phyloP scores from a whole-genome alignment of 2,329 filamentous ascomycete species.

The Aspergillus awamori region DNA sequence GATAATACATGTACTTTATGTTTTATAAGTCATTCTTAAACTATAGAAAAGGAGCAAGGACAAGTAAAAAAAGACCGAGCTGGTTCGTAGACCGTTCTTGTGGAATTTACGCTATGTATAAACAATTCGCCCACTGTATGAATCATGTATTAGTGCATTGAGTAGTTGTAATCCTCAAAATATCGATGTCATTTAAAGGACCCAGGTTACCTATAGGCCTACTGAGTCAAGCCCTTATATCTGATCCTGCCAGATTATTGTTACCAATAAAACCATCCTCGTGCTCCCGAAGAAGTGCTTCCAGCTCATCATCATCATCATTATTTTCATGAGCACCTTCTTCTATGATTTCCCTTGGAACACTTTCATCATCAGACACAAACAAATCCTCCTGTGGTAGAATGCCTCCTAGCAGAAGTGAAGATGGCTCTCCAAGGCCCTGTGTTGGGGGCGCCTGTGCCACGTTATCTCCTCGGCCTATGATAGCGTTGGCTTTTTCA shows the following conservation, averaged over 20 bases:
- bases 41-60: neutral
- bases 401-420: neutral
- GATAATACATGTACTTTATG: too few relatives aligned
- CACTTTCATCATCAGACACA: constrained; percentile 3
- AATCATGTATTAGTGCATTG: neutral
- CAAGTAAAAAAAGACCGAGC: neutral
- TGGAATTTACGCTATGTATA: neutral
- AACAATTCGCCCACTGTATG: neutral
- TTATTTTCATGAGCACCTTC: constrained; percentile 16
- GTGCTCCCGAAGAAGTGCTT: constrained; percentile 58
- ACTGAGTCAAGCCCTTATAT: neutral
- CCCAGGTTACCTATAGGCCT: neutral
- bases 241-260: neutral
- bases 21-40: neutral
- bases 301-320: constrained; percentile 48
- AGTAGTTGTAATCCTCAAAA: neutral
- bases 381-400: neutral
- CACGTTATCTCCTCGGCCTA: neutral
- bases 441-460: neutral
- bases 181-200: neutral
- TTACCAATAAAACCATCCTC: constrained; percentile 21
- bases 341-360: neutral
- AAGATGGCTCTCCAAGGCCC: neutral
- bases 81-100: neutral
- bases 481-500: neutral